Percentiles rank a stretch among this genome's conserved stretches.
phyloP scores from a whole-genome alignment of 768 basidiomycete species.

The Neoboletus magnificus region DNA sequence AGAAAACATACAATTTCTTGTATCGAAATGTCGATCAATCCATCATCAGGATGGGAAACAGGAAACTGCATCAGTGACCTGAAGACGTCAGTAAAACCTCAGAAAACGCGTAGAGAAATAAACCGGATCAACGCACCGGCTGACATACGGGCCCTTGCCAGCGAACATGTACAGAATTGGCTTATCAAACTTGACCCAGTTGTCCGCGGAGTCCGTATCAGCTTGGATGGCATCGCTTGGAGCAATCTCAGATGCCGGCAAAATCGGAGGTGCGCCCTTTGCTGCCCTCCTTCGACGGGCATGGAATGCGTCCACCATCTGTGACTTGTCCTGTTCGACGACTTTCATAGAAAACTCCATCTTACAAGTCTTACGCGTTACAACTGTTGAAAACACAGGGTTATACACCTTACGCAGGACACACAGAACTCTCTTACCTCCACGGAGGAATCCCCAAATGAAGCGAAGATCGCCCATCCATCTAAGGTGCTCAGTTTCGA shows the following conservation, averaged over 20 bases:
- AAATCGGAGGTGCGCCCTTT: conserved; percentile 7
- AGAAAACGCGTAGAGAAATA: neutral
- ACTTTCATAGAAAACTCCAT: conserved; percentile 68
- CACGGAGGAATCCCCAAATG: conserved; percentile 64
- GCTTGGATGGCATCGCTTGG: conserved; percentile 10
- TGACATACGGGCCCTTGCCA: conserved; percentile 77
- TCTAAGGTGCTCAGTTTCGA: conserved; percentile 78
- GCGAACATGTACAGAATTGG: conserved; percentile 70
- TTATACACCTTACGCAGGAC: neutral
- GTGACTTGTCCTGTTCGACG: conserved; percentile 64
- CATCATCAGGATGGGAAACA: conserved; percentile 75
- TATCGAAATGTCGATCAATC: conserved; percentile 66
- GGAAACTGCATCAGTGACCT: conserved; percentile 84
- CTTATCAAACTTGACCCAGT: conserved; percentile 70
- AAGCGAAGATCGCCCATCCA: conserved; percentile 89
- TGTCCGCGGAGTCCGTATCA: conserved; percentile 40
- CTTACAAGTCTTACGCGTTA: conserved; percentile 60
- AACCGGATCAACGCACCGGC: conserved; percentile 40
- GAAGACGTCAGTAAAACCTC: neutral
- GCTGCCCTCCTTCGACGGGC: conserved; percentile 33
- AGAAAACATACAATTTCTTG: conserved; percentile 53
- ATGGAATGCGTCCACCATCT: conserved; percentile 57
- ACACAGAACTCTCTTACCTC: conserved; percentile 41
- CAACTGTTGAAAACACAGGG: conserved; percentile 38
- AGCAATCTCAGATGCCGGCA: conserved; percentile 10